Evolutionary conservation across 1,284 basidiomycete species (phyloP).

Genomic region (Ceratobasidium sp.): DNA sequence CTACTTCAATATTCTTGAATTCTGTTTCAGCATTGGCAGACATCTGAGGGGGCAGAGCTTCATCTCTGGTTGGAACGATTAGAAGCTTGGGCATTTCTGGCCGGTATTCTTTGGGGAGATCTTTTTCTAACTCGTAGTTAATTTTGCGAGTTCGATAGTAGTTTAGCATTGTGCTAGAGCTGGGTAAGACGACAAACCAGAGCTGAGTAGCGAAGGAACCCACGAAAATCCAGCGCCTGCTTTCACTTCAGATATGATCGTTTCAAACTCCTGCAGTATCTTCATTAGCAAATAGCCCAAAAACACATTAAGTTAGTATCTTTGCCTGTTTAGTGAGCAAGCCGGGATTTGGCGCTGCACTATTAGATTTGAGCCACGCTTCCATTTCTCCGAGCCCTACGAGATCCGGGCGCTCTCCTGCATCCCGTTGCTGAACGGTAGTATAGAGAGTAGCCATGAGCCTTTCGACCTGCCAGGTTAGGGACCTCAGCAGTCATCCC

Average conservation of each 20-base stretch:
- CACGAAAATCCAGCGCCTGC: constrained; percentile 9
- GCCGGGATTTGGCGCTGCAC: not conserved
- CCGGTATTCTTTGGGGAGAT: constrained; percentile 11
- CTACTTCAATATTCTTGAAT: constrained; percentile 22
- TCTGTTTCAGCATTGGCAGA: not conserved
- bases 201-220: not conserved
- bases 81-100: constrained; percentile 31
- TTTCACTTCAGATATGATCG: constrained; percentile 14
- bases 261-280: constrained; percentile 8
- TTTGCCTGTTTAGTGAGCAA: constrained; percentile 21
- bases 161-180: constrained; percentile 11
- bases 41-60: not conserved
- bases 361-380: constrained; percentile 14
- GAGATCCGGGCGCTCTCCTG: no score
- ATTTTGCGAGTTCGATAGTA: constrained; percentile 27
- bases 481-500: no score
- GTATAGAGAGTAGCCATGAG: no score
- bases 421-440: no score
- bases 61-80: constrained; percentile 14
- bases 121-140: constrained; percentile 31
- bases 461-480: no score
- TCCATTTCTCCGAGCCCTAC: no score
- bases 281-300: not conserved
- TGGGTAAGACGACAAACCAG: no score
- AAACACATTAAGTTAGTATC: no score